Conservation (phyloP, 106 monocot species). For the Agapanthus africanus region DNA sequence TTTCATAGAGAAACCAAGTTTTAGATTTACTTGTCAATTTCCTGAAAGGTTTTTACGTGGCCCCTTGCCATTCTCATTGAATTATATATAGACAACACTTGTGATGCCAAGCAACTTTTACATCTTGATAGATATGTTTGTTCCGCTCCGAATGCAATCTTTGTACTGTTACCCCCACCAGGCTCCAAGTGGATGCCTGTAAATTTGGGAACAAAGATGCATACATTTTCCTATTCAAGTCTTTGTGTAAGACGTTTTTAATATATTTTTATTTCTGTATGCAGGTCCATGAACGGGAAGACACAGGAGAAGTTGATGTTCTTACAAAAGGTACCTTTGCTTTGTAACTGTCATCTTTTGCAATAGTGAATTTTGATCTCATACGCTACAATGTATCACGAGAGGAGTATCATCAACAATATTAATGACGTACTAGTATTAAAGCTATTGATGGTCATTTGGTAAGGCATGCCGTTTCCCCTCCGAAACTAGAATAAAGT, state of each 20-base stretch:
- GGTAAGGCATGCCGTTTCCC: background rate
- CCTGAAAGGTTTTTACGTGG: background rate
- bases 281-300: conserved; percentile 58
- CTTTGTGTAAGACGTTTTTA: background rate
- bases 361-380: background rate
- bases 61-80: background rate
- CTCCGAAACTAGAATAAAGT: too few relatives aligned
- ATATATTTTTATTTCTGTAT: background rate
- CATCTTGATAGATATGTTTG: background rate
- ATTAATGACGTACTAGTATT: background rate
- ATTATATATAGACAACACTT: too few relatives aligned
- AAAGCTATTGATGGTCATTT: background rate
- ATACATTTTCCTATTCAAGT: background rate
- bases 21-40: background rate
- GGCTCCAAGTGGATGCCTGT: background rate
- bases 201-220: background rate
- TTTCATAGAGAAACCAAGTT: background rate
- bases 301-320: conserved; percentile 61
- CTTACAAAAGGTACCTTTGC: conserved; percentile 62
- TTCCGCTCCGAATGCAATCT: too few relatives aligned
- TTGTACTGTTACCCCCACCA: too few relatives aligned
- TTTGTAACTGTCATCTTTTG: background rate
- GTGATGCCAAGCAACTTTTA: background rate
- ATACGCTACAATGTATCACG: background rate
- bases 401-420: too few relatives aligned